Evolutionary conservation across 129 eudicot genomes (phyloP).

Genomic region (Smallanthus sonchifolius): DNA sequence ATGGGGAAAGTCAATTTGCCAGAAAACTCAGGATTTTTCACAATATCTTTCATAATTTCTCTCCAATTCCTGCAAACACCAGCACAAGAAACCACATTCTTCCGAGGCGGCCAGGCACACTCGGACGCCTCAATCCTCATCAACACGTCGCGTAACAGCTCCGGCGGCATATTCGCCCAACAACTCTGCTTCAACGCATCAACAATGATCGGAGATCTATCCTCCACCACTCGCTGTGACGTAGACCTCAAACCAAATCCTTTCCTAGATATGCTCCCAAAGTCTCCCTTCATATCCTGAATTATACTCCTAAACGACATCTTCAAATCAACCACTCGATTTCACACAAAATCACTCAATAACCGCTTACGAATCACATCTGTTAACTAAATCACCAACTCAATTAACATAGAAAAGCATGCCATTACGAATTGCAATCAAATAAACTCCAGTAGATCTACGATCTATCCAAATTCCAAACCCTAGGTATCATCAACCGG

Average conservation of each 20-base stretch:
- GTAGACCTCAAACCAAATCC: conserved; percentile 87
- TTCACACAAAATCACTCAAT: neutral
- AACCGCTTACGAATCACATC: neutral
- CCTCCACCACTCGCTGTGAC: conserved; percentile 62
- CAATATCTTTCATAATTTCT: conserved; percentile 74
- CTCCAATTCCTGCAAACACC: conserved; percentile 97
- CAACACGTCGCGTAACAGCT: conserved; percentile 81
- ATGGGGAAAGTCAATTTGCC: conserved; percentile 84
- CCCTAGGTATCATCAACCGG: neutral
- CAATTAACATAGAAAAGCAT: neutral
- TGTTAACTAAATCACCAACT: neutral
- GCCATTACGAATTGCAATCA: neutral
- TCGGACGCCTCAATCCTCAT: conserved; percentile 84
- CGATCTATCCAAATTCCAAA: neutral
- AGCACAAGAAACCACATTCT: conserved; percentile 81
- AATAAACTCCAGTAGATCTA: neutral
- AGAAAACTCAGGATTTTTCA: conserved; percentile 56
- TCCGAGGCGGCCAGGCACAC: conserved; percentile 63
- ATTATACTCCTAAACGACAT: conserved; percentile 82
- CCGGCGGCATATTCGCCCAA: conserved; percentile 96
- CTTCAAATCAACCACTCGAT: conserved; percentile 10
- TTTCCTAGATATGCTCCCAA: conserved; percentile 77
- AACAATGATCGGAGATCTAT: conserved; percentile 26
- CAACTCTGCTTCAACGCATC: conserved; percentile 88
- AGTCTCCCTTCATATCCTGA: conserved; percentile 83